Conservation (phyloP, 306 rosid genomes). For the Astragalus glycyphyllos region DNA sequence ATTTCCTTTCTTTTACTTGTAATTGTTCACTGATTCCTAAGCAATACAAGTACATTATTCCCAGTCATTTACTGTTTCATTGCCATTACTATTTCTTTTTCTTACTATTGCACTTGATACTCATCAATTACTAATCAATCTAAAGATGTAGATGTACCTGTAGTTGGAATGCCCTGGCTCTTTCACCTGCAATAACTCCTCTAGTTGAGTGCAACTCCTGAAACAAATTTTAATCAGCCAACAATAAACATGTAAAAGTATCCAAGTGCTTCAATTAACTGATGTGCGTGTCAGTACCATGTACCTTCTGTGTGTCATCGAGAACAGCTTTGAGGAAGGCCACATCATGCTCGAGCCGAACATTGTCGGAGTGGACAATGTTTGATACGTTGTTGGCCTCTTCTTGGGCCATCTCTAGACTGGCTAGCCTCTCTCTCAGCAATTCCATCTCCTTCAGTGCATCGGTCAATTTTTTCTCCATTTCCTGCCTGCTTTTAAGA, state of each 20-base stretch:
- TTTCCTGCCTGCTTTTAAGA: conserved; percentile 77
- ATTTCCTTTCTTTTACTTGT: no score
- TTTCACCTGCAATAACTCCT: conserved; percentile 89
- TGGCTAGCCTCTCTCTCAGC: conserved; percentile 75
- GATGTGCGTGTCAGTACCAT: background rate
- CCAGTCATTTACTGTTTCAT: no score
- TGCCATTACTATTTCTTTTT: no score
- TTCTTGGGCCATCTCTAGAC: conserved; percentile 85
- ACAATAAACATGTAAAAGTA: background rate
- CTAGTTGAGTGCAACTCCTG: conserved; percentile 96
- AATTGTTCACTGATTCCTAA: no score
- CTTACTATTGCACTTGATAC: no score
- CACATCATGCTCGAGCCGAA: conserved; percentile 92
- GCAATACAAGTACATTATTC: no score
- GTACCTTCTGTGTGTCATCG: conserved; percentile 95
- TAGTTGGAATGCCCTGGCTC: conserved; percentile 90
- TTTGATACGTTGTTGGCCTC: conserved; percentile 85
- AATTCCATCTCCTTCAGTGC: conserved; percentile 68
- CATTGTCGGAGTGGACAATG: conserved; percentile 89
- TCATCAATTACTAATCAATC: background rate
- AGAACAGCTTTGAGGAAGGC: conserved; percentile 97
- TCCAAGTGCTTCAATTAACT: conserved; percentile 6
- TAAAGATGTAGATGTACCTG: conserved; percentile 59
- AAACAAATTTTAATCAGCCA: conserved; percentile 35
- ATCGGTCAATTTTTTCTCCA: conserved; percentile 75